Percentiles rank a stretch among this genome's conserved stretches.
phyloP scores from a whole-genome alignment of 805 yeast species.

The Candida broadrunensis region DNA sequence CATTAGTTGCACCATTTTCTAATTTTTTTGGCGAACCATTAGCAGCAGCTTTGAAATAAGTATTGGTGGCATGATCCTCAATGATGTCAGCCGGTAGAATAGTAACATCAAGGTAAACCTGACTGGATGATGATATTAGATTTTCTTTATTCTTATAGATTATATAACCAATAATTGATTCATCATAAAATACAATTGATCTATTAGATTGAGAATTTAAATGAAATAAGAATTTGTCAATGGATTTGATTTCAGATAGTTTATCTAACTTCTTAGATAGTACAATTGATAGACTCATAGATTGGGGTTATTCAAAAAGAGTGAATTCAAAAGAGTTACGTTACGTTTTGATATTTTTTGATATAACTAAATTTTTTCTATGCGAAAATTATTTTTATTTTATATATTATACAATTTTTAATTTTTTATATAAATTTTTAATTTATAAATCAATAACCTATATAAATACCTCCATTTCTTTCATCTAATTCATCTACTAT shows the following conservation, averaged over 20 bases:
- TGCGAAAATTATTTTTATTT: too few species aligned
- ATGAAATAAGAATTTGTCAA: conserved; percentile 2
- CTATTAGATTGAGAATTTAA: not conserved
- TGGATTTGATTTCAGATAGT: not conserved
- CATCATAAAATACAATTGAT: conserved; percentile 24
- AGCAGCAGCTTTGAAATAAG: conserved; percentile 1
- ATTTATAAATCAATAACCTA: too few species aligned
- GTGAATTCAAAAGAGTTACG: too few species aligned
- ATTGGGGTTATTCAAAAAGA: not conserved
- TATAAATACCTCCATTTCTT: conserved; percentile 71
- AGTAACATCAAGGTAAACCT: conserved; percentile 15
- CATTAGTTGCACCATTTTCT: not conserved
- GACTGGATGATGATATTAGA: conserved; percentile 2
- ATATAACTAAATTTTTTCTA: too few species aligned
- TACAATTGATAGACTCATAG: conserved; percentile 7
- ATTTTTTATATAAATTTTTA: not conserved
- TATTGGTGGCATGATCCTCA: conserved; percentile 10
- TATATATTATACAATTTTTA: too few species aligned
- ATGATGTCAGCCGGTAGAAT: conserved; percentile 16
- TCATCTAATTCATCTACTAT: conserved; percentile 70
- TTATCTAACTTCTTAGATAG: conserved; percentile 4
- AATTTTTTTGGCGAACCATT: too few species aligned
- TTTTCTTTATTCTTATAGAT: conserved; percentile 11
- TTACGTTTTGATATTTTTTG: too few species aligned
- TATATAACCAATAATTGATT: conserved; percentile 24